Evolutionary conservation across 805 yeast species (phyloP), one percentile per base, ranked within the genome.

Genomic region (Kodamaea neixiangensis): DNA sequence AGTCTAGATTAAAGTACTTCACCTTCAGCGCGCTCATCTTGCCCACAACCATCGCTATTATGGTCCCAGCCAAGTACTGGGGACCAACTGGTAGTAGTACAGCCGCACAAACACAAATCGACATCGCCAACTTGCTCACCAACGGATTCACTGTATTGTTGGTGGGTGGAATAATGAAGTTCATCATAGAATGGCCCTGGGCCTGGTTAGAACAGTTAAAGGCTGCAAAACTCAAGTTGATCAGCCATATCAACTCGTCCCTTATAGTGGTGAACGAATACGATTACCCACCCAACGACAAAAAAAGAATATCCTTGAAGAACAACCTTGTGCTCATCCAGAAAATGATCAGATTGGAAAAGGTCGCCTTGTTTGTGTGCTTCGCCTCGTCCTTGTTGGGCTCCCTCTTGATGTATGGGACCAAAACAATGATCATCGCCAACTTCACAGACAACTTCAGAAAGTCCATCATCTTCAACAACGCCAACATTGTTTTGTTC

Each of bases 111-210:
- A 17, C 21, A 17, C 41, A 37, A 14, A 20, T 56, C 19, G 66
- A 63, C 44, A 21, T 66, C 5, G 68, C 67, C 2, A 55, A 58
- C 35, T 47, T 71, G 5, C 48, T 70, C 14, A 67, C 72, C 19
- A 75, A 72, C 52, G 48, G 62, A 1, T 57, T 72, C 17, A 63
- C 69, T 5, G 59, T 73, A 3, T 19, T 66, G 6, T 37, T 70
- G n/a, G 60, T 72, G 1, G 62, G 72, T 20, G 69, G 72, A 69
- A 57, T 64, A 1, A 59, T 73, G 11, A 64, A 65, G 47, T 67
- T 67, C 33, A 46, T 68, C 0, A 57, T 67, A 13, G 76, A 72
- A 43, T 73, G 77, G 77, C 77, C 77, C 0, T 72, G 76, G 74
- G 56, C 57, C n/a, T 73, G 77, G 77, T 56, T 65, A 14, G 46